These are phyloP conservation scores for Mallotus japonicus DNA, from an alignment of 441 rosid genomes.

Conservation along the genomic window DNA sequence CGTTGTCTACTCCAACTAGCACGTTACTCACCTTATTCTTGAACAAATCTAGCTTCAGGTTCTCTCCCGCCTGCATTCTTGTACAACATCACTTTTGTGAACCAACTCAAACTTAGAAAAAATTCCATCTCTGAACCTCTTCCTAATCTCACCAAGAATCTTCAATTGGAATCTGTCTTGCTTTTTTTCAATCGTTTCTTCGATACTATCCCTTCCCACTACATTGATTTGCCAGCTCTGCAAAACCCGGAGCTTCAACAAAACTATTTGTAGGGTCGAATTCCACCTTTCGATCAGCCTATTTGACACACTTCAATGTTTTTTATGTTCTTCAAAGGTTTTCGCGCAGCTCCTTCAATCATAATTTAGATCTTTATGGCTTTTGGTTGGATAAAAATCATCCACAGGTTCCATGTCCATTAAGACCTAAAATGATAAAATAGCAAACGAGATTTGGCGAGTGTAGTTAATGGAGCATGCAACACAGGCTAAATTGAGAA, in stretches of 20 bases:
- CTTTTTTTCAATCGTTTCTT: conserved; percentile 44
- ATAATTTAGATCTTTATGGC: conserved; percentile 49
- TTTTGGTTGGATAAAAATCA: no score
- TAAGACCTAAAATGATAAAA: no score
- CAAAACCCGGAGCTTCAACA: conserved; percentile 38
- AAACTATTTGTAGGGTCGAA: conserved; percentile 39
- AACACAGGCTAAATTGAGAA: no score
- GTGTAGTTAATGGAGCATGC: no score
- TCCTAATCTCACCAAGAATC: conserved; percentile 38
- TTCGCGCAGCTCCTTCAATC: conserved; percentile 33
- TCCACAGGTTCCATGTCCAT: no score
- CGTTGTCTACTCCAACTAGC: conserved; percentile 41
- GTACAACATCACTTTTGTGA: conserved; percentile 39
- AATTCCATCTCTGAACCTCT: conserved; percentile 40
- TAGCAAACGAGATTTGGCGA: no score
- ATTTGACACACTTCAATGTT: conserved; percentile 42
- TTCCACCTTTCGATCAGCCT: conserved; percentile 46
- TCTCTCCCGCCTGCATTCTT: conserved; percentile 42
- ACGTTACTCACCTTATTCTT: conserved; percentile 44
- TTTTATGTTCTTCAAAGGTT: conserved; percentile 43
- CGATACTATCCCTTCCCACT: conserved; percentile 38
- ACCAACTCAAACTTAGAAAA: conserved; percentile 40
- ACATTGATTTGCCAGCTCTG: conserved; percentile 35
- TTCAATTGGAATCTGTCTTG: conserved; percentile 28
- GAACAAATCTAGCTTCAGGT: conserved; percentile 43